Base-by-base conservation (phyloP, 2,329 filamentous ascomycete species). In the Sclerotinia minor region DNA sequence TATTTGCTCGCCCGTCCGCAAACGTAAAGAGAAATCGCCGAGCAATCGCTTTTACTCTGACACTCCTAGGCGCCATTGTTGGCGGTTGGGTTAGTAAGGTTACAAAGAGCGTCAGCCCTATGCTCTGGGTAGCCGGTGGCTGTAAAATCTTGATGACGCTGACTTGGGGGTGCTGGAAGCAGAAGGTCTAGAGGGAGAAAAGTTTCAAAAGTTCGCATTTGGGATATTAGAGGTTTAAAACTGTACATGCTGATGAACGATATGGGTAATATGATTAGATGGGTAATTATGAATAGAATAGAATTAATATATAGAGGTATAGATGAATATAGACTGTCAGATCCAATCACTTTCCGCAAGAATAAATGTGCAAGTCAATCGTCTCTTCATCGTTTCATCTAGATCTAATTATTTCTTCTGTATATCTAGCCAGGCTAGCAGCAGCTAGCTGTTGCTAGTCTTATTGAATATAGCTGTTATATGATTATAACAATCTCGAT, bases 91-190 rank as follows among this genome's bases (percentile, higher is more conserved):
- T 75, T 13, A 68, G 57, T 19, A 73, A 82, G 44, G 84, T 84
- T 0, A 75, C 87, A 19, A 77, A 79, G 55, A 84, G 83, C 2
- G 84, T 81, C 2, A 60, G 54, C n/a, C 41, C 68, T 4, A 68
- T 69, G 65, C 68, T 83, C 44, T 84, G 82, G 82, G 64, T 68
- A 32, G 71, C 71, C 7, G 71, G 49, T 13, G 67, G 57, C 11
- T 69, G 89, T 57, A 90, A 90, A 78, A 72, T 82, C 0, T 35
- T 79, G 6, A 83, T 88, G 65, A 80, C 85, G 0, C 17, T 84
- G 1, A 78, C 82, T 0, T 90, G 88, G 87, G 64, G 52, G n/a
- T 50, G 50, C 3, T 61, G 59, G 59, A 61, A 50, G n/a, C 21
- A 32, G 29, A 49, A 50, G 44, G 45, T 19, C 5, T 61, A 61